Evolutionary conservation across 257 asterid genomes (phyloP), one percentile per base, ranked within the genome.

Genomic region (Apocynum venetum): DNA sequence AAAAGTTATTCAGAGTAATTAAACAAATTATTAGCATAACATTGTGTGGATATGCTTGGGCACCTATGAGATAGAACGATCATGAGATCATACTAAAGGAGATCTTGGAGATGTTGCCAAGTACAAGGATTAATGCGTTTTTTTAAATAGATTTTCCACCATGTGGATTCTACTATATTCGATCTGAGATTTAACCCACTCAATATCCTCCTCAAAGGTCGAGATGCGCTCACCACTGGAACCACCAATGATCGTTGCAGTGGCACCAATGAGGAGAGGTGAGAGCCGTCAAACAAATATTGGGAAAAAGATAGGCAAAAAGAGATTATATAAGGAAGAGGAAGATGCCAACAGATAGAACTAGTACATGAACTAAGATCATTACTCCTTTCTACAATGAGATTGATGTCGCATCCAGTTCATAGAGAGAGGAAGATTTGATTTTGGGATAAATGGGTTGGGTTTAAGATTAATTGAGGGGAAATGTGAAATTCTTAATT

Each of bases 121-220:
- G 97, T 95, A 52, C 99, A 92, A 17, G 99, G 99, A 75, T 95
- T 95, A 76, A 95, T 93, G 85, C 99, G 98, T 84, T 95, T 95
- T 25, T 25, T 25, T 25, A 25, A 25, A 25, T 25, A 25, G 41
- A 83, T 95, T 93, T 43, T 85, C 92, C 40, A 84, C 89, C 99
- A 95, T 95, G 77, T 91, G 99, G 40, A 95, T 83, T 69, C 96
- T 98, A 80, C 93, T 91, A 57, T 89, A 89, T 51, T 88, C 84
- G 83, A 95, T 91, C 87, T 79, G 92, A 48, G 81, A 53, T 85
- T 81, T 93, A 72, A 93, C 88, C 99, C 97, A 95, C 20, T 88
- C 87, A 48, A 95, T 77, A 82, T 95, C 98, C 56, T 90, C 92
- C 4, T 82, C 56, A 15, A 96, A 84, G 72, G 94, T 68, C 35